Conservation (phyloP, 2,329 filamentous ascomycete genomes). For the Westerdykella sp. region DNA sequence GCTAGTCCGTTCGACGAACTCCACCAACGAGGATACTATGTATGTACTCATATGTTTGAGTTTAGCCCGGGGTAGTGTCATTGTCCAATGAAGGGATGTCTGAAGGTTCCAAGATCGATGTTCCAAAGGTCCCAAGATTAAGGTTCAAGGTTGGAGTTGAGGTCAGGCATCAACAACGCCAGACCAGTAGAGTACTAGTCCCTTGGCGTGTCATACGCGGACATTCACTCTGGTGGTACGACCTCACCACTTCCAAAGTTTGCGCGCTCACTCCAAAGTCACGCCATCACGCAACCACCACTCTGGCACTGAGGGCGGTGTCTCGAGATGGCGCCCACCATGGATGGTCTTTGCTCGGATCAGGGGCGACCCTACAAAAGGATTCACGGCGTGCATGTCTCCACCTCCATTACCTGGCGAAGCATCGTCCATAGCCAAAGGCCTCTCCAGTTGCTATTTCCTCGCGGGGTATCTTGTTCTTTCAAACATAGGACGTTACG, state of each 20-base stretch:
- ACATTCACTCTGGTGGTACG: not conserved
- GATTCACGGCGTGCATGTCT: not conserved
- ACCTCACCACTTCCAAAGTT: not conserved
- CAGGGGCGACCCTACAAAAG: not conserved
- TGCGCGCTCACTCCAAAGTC: not conserved
- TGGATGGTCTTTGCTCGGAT: not conserved
- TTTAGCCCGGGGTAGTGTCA: not conserved
- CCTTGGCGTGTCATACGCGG: not conserved
- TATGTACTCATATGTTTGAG: not conserved
- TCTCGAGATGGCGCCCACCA: not conserved
- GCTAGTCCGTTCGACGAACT: too few relatives aligned
- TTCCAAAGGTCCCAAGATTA: not conserved
- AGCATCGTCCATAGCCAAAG: too few relatives aligned
- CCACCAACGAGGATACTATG: not conserved
- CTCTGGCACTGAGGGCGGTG: not conserved
- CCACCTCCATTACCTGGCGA: too few relatives aligned
- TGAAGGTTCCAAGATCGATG: not conserved
- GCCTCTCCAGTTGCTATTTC: too few relatives aligned
- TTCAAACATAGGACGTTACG: too few relatives aligned
- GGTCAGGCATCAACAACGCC: not conserved
- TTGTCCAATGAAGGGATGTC: too few relatives aligned
- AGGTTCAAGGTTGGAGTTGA: not conserved
- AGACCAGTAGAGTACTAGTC: not conserved
- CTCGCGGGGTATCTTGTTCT: too few relatives aligned
- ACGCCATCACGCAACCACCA: not conserved